Evolutionary conservation across 2,329 filamentous ascomycete species (phyloP).

Genomic region (Alternaria brassicicola): DNA sequence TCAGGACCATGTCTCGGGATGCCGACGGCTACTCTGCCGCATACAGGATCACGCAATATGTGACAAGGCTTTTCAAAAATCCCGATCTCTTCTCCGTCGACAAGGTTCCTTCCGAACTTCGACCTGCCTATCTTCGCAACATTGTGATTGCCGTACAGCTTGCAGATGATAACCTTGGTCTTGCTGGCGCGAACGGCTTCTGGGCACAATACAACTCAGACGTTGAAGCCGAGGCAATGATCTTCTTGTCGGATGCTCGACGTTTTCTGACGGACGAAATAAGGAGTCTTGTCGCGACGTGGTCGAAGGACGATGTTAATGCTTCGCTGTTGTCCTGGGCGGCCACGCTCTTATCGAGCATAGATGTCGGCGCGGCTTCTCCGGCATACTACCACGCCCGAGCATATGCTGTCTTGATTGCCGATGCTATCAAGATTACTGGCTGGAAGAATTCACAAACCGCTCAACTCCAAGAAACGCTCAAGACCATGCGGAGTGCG

Average conservation of each 20-base stretch:
- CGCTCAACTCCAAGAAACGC: slow-evolving; percentile 43
- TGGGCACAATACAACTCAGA: slow-evolving; percentile 57
- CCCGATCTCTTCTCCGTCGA: slow-evolving; percentile 46
- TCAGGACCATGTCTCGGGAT: slow-evolving; percentile 61
- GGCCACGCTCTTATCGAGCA: slow-evolving; percentile 28
- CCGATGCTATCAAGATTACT: slow-evolving; percentile 51
- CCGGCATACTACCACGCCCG: slow-evolving; percentile 52
- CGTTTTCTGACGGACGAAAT: slow-evolving; percentile 55
- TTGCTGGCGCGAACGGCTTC: slow-evolving; percentile 61
- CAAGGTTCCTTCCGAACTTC: slow-evolving; percentile 34
- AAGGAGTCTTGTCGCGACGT: slow-evolving; percentile 17
- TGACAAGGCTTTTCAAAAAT: slow-evolving; percentile 62
- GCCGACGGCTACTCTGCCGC: slow-evolving; percentile 72
- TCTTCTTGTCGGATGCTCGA: slow-evolving; percentile 60
- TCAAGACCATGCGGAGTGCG: slow-evolving; percentile 40
- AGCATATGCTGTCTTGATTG: slow-evolving; percentile 45
- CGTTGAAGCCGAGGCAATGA: slow-evolving; percentile 59
- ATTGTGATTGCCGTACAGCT: slow-evolving; percentile 62
- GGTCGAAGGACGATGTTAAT: slow-evolving; percentile 21
- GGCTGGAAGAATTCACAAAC: slow-evolving; percentile 49
- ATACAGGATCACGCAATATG: slow-evolving; percentile 76
- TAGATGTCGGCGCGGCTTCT: slow-evolving; percentile 29
- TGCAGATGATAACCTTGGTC: slow-evolving; percentile 64
- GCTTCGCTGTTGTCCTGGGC: slow-evolving; percentile 37
- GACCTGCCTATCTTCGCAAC: slow-evolving; percentile 52